A percentile compares a stretch with the other conserved stretches of the same genome.
Evolutionary conservation across 2,329 filamentous ascomycete species (phyloP).

Genomic region (Ceratocystis smalleyi): DNA sequence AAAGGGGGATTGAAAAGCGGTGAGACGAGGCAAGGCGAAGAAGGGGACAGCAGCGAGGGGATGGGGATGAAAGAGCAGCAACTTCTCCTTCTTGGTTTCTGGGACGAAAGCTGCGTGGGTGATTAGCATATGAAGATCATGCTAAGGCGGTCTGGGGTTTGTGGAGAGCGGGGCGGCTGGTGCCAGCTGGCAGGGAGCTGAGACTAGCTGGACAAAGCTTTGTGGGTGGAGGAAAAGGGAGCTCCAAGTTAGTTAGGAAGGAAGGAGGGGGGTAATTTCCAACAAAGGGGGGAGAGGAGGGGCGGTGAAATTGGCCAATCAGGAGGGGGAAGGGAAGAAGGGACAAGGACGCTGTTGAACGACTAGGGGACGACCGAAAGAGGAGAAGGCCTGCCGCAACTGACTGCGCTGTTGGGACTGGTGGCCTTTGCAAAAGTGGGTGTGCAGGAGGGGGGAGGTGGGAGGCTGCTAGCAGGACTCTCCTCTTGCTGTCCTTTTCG

Average conservation of each 20-base stretch:
- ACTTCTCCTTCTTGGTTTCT: conserved; percentile 9
- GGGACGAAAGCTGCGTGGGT: not conserved
- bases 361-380: no score
- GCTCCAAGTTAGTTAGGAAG: not conserved
- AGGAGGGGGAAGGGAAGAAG: not conserved
- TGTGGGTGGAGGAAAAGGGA: no score
- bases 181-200: not conserved
- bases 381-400: no score
- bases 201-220: not conserved
- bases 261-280: not conserved
- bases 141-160: not conserved
- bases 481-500: no score
- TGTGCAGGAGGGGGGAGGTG: no score
- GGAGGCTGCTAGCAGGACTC: no score
- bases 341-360: no score
- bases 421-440: no score
- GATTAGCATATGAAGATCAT: not conserved
- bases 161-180: not conserved
- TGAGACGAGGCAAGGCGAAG: not conserved
- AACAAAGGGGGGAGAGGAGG: not conserved
- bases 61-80: not conserved
- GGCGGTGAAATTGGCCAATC: not conserved
- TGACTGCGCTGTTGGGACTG: no score
- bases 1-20: not conserved
- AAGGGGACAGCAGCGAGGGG: not conserved